These are phyloP conservation scores for Orbilia oligospora DNA, from an alignment of 2,329 filamentous ascomycete genomes.

Conservation along the genomic window DNA sequence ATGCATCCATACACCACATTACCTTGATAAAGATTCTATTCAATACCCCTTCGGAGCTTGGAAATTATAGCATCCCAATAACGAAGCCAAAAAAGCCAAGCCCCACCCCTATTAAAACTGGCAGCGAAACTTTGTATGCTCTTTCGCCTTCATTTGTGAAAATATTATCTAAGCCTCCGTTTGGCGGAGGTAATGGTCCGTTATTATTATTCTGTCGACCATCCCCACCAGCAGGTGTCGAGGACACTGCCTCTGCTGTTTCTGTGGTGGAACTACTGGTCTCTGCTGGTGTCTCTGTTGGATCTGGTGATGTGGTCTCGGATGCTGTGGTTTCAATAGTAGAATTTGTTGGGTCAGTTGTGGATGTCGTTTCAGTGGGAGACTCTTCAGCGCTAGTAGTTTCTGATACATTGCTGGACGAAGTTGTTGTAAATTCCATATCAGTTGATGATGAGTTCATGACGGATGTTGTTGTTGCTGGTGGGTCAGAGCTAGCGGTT, in stretches of 20 bases:
- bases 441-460: slow-evolving; percentile 17
- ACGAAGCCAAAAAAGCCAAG: slow-evolving; percentile 35
- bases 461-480: slow-evolving; percentile 15
- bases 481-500: slow-evolving; percentile 31
- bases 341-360: slow-evolving; percentile 3
- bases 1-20: background rate
- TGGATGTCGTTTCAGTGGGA: slow-evolving; percentile 16
- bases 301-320: background rate
- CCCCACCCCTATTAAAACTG: background rate
- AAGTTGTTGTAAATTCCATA: slow-evolving; percentile 22
- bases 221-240: slow-evolving; percentile 11
- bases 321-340: slow-evolving; percentile 16
- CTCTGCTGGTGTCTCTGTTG: background rate
- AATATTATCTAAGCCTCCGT: slow-evolving; percentile 52
- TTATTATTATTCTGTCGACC: slow-evolving; percentile 17
- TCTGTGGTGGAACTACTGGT: slow-evolving; percentile 7
- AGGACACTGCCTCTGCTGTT: slow-evolving; percentile 10
- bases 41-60: background rate
- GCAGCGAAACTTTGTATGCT: background rate
- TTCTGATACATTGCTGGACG: slow-evolving; percentile 3
- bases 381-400: slow-evolving; percentile 8
- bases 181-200: slow-evolving; percentile 50
- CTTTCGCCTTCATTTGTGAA: slow-evolving; percentile 38
- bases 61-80: slow-evolving; percentile 37
- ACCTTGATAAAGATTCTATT: slow-evolving; percentile 5